Evolutionary conservation across 306 rosid species (phyloP).

Genomic region (Datisca glomerata): DNA sequence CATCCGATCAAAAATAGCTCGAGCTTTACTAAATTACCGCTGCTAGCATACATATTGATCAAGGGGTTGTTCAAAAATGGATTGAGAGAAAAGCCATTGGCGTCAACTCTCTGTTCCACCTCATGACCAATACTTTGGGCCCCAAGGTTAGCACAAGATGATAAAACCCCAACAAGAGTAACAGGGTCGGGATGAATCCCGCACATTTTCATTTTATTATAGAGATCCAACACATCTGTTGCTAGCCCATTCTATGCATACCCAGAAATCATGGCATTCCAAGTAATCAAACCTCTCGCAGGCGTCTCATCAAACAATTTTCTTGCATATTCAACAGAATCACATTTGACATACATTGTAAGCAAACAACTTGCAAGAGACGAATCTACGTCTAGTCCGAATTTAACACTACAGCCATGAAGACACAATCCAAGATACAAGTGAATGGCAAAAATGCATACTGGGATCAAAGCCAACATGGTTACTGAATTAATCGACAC

Average conservation of each 20-base stretch:
- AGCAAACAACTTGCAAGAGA: constrained; percentile 60
- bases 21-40: constrained; percentile 42
- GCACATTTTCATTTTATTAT: constrained; percentile 20
- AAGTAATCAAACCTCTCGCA: constrained; percentile 57
- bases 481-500: constrained; percentile 44
- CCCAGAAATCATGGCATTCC: constrained; percentile 93
- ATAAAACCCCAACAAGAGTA: constrained; percentile 38
- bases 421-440: constrained; percentile 40
- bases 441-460: constrained; percentile 25
- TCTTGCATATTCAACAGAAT: constrained; percentile 37
- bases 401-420: constrained; percentile 33
- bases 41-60: constrained; percentile 37
- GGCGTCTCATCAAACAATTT: constrained; percentile 44
- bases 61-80: constrained; percentile 28
- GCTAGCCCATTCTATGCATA: constrained; percentile 71
- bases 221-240: constrained; percentile 51
- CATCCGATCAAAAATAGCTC: constrained; percentile 21
- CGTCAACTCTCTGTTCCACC: constrained; percentile 18
- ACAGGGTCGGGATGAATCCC: constrained; percentile 29
- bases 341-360: constrained; percentile 71
- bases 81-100: constrained; percentile 22
- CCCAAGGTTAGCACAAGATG: constrained; percentile 39
- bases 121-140: constrained; percentile 25
- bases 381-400: constrained; percentile 34
- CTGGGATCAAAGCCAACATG: constrained; percentile 55